Conservation (phyloP, 768 basidiomycete genomes). For the Bullera alba region DNA sequence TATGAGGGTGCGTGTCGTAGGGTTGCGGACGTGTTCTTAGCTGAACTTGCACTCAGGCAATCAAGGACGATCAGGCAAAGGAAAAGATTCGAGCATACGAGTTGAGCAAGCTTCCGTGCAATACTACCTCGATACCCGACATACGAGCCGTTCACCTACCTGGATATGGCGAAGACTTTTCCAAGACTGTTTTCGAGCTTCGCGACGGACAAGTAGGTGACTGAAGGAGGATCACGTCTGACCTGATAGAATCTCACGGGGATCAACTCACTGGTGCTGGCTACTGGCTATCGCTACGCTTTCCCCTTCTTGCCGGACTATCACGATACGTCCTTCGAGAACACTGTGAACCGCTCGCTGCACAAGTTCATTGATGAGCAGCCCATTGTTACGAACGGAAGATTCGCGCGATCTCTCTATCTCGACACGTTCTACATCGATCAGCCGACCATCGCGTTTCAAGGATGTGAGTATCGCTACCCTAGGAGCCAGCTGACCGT, state of each 20-base stretch:
- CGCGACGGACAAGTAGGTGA: constrained; percentile 9
- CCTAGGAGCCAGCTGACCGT: neutral
- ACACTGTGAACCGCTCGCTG: neutral
- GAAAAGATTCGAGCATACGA: too few species aligned
- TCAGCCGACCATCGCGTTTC: constrained; percentile 19
- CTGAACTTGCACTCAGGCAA: too few species aligned
- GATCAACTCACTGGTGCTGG: constrained; percentile 2
- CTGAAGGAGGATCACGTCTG: neutral
- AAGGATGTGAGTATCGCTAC: constrained; percentile 11
- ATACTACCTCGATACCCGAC: constrained; percentile 4
- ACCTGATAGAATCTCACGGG: constrained; percentile 3
- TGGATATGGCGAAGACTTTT: too few species aligned
- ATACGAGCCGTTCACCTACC: neutral
- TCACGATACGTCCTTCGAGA: neutral
- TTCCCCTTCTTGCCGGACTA: constrained; percentile 6
- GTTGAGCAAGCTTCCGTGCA: too few species aligned
- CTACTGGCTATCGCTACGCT: constrained; percentile 5
- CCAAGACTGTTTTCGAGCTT: neutral
- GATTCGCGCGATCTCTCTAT: constrained; percentile 9
- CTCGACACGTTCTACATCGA: constrained; percentile 17
- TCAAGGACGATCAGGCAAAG: too few species aligned
- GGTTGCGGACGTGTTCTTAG: too few species aligned
- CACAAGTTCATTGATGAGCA: constrained; percentile 4
- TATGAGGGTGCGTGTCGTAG: too few species aligned
- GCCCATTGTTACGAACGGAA: constrained; percentile 13